phyloP scores from a whole-genome alignment of 768 basidiomycete species.

The Psilocybe azurescens region DNA sequence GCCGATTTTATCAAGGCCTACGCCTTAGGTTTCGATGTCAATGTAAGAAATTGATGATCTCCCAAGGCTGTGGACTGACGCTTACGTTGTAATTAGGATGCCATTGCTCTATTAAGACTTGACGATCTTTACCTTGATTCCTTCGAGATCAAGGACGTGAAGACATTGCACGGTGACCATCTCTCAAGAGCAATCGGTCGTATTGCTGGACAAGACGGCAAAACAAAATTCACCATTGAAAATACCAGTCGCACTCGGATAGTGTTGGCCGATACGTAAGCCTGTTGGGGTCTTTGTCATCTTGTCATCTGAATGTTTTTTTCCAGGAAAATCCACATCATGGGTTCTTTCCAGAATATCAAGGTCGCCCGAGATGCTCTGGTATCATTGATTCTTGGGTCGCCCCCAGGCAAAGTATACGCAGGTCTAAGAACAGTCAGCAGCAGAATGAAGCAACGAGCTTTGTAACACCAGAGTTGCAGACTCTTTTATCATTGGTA shows the following conservation, averaged over 20 bases:
- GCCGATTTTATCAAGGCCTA: conserved; percentile 97
- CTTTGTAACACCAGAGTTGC: conserved; percentile 54
- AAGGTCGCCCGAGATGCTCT: conserved; percentile 97
- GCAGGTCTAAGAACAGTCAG: conserved; percentile 91
- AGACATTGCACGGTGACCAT: conserved; percentile 97
- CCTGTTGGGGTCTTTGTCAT: conserved; percentile 21
- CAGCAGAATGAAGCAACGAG: conserved; percentile 92
- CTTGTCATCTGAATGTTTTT: not conserved
- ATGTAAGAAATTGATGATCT: conserved; percentile 52
- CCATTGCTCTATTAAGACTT: conserved; percentile 91
- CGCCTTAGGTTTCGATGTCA: conserved; percentile 93
- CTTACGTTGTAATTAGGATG: conserved; percentile 61
- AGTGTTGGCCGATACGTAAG: conserved; percentile 95
- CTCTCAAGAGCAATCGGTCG: conserved; percentile 98
- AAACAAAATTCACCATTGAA: conserved; percentile 98
- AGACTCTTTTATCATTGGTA: not conserved
- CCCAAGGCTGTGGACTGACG: not conserved
- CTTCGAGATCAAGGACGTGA: conserved; percentile 99
- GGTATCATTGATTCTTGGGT: conserved; percentile 93
- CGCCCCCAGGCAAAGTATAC: conserved; percentile 94
- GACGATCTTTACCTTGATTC: conserved; percentile 99
- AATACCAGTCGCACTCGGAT: conserved; percentile 97
- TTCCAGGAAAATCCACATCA: conserved; percentile 94
- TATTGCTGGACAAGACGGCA: conserved; percentile 98
- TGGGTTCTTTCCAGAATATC: conserved; percentile 99